phyloP scores from a whole-genome alignment of 2,329 filamentous ascomycete species.

The Alternaria solani region DNA sequence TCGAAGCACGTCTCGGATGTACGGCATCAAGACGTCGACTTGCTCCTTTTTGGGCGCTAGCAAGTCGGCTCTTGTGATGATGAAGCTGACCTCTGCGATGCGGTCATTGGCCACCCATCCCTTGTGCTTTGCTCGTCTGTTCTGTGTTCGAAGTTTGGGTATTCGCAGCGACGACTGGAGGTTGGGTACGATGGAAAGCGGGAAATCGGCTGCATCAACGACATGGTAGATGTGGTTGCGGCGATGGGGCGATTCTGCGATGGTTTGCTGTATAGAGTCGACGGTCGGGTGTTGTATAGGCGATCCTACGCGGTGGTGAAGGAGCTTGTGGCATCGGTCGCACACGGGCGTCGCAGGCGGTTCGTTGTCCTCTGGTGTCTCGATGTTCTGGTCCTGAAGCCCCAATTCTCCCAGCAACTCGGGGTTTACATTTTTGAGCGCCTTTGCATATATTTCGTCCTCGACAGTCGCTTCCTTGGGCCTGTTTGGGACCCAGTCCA shows the following conservation, averaged over 20 bases:
- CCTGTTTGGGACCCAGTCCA: constrained; percentile 38
- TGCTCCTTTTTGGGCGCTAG: constrained; percentile 83
- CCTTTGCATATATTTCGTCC: constrained; percentile 49
- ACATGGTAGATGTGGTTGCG: constrained; percentile 96
- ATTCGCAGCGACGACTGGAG: constrained; percentile 75
- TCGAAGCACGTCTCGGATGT: constrained; percentile 78
- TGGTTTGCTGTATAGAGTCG: constrained; percentile 80
- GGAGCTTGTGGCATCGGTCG: constrained; percentile 83
- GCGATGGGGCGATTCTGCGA: constrained; percentile 86
- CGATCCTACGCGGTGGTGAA: constrained; percentile 75
- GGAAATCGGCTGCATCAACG: constrained; percentile 94
- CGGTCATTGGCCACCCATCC: constrained; percentile 70
- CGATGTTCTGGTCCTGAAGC: constrained; percentile 29
- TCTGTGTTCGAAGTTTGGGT: constrained; percentile 78
- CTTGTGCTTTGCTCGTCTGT: constrained; percentile 74
- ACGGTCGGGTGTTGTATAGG: constrained; percentile 83
- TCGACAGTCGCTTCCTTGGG: constrained; percentile 35
- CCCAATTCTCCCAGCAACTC: constrained; percentile 42
- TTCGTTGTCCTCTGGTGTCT: constrained; percentile 21
- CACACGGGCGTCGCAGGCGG: constrained; percentile 68
- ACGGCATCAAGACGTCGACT: constrained; percentile 87
- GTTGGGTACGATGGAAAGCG: constrained; percentile 86
- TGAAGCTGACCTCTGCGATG: constrained; percentile 82
- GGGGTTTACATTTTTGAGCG: constrained; percentile 42
- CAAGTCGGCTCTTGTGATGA: constrained; percentile 88